phyloP scores from a whole-genome alignment of 352 stramenopile genomes.

The Phytophthora boehmeriae region DNA sequence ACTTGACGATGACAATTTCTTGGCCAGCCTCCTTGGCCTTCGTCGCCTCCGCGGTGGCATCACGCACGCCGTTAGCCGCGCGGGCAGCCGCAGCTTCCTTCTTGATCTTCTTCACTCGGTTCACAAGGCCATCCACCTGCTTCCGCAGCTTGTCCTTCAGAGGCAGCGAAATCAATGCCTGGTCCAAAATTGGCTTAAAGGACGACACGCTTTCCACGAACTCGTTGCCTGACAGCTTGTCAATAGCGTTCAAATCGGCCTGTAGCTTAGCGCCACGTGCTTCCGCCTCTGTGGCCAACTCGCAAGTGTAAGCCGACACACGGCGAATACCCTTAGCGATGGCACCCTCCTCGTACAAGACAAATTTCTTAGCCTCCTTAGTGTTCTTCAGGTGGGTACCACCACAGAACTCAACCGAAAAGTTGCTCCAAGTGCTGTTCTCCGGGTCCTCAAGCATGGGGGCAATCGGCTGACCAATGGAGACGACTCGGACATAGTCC shows the following conservation, averaged over 20 bases:
- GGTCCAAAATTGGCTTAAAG: conserved; percentile 91
- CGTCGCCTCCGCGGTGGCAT: conserved; percentile 55
- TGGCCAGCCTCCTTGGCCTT: conserved; percentile 64
- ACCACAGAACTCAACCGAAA: conserved; percentile 99
- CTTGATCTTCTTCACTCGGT: conserved; percentile 83
- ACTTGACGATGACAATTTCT: conserved; percentile 88
- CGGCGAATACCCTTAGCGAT: conserved; percentile 98
- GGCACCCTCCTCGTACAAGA: conserved; percentile 96
- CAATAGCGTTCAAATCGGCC: conserved; percentile 74
- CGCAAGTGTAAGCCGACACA: conserved; percentile 94
- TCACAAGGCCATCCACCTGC: conserved; percentile 74
- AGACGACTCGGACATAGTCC: conserved; percentile 97
- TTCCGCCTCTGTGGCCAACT: conserved; percentile 88
- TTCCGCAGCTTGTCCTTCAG: conserved; percentile 89
- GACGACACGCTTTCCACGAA: conserved; percentile 90
- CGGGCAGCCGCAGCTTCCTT: conserved; percentile 74
- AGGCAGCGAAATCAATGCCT: conserved; percentile 89
- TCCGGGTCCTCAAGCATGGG: conserved; percentile 86
- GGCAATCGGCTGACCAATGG: conserved; percentile 88
- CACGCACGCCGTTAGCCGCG: conserved; percentile 71
- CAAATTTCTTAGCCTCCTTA: conserved; percentile 95
- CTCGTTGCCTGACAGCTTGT: conserved; percentile 69
- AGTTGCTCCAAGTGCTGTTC: conserved; percentile 90
- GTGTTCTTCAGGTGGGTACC: conserved; percentile 98
- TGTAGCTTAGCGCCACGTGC: conserved; percentile 83